These are phyloP conservation scores for Chalciporus piperatus DNA, from an alignment of 768 basidiomycete species.

Conservation along the genomic window DNA sequence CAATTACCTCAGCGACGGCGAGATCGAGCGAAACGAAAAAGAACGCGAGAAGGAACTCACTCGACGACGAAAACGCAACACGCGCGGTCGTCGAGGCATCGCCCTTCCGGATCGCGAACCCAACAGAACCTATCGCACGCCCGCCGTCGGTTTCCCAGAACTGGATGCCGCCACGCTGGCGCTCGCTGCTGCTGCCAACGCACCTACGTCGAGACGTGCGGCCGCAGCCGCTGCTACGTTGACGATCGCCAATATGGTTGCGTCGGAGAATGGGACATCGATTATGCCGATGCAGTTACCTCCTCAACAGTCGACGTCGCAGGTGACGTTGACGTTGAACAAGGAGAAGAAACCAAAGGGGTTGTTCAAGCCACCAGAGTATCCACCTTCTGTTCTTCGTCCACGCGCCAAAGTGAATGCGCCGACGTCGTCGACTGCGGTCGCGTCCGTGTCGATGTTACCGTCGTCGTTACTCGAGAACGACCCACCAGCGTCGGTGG, in stretches of 20 bases:
- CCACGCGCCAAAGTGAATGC: constrained; percentile 58
- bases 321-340: constrained; percentile 36
- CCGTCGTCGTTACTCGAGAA: constrained; percentile 56
- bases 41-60: constrained; percentile 92
- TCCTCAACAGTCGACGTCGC: constrained; percentile 37
- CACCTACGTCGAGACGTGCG: constrained; percentile 73
- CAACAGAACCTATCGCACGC: constrained; percentile 86
- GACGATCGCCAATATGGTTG: constrained; percentile 91
- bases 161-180: constrained; percentile 70
- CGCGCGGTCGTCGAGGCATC: constrained; percentile 75
- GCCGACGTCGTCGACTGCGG: constrained; percentile 67
- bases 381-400: constrained; percentile 51
- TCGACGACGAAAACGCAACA: constrained; percentile 81
- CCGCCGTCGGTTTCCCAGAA: constrained; percentile 82
- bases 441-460: constrained; percentile 52
- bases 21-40: constrained; percentile 85
- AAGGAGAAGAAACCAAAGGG: constrained; percentile 73
- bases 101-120: constrained; percentile 91
- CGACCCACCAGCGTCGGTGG: constrained; percentile 48
- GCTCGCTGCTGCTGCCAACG: constrained; percentile 58
- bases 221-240: constrained; percentile 82
- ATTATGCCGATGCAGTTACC: constrained; percentile 42
- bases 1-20: constrained; percentile 83
- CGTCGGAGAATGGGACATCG: constrained; percentile 80
- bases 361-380: constrained; percentile 68